Evolutionary conservation across 805 yeast genomes (phyloP), one percentile per base, ranked within the genome.

Genomic region (Komagataella pseudopastoris): DNA sequence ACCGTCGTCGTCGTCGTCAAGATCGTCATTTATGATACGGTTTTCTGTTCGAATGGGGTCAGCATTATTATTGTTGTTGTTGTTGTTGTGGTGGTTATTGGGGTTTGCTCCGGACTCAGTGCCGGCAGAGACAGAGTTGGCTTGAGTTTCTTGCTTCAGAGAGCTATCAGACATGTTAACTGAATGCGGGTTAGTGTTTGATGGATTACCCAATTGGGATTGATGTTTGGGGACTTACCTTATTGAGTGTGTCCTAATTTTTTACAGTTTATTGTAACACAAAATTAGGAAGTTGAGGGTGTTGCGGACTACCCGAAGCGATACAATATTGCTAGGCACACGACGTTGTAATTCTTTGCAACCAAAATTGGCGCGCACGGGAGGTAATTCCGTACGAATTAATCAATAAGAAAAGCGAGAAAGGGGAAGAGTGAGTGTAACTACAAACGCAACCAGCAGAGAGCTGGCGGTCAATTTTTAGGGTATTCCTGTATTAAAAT

Each of bases 1-100:
- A 53, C 74, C 78, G 51, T 76, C 81, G 53, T 77, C 81, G 52
- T 76, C 81, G 49, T 76, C 81, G 49, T 76, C 80, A 46, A 56
- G 58, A 48, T 57, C 66, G 44, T 50, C 55, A 10, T 44, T 36
- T 51, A 18, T 49, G 18, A 8, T 48, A 12, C 24, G 39, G 23
- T 39, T 47, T 49, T 49, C 53, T 53, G 12, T 16, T 23, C 39
- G 39, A 30, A 8, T 12, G 14, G 39, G 10, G 14, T n/a, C 14
- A 14, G 39, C 39, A 30, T 30, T 30, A 30, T 30, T 14, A 30
- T 30, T 30, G 39, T 30, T 30, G 12, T 30, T 30, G 39, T 30
- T 30, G 39, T 30, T 30, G 39, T 6, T 10, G 39, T 30, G 10
- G 39, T 30, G 14, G 39, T 10, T 14, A 5, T 30, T 30, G 12